A percentile compares a stretch with the other conserved stretches of the same genome.
These are phyloP conservation scores for Juglanconis oblonga DNA, from an alignment of 2,329 filamentous ascomycete species.

Conservation along the genomic window DNA sequence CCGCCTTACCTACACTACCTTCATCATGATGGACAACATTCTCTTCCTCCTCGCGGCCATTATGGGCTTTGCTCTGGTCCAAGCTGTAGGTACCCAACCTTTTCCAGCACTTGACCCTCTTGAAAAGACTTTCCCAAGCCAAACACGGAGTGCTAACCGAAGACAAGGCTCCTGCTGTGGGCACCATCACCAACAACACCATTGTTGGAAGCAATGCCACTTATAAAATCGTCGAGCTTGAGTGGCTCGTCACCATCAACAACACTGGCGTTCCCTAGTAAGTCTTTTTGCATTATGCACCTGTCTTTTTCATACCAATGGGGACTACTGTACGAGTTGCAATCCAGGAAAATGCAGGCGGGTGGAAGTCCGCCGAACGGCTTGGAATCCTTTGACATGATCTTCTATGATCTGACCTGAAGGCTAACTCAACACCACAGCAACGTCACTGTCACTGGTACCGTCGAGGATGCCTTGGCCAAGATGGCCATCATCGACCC, in stretches of 20 bases:
- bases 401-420: too few species aligned
- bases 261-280: conserved; percentile 1
- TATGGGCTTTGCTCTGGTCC: not conserved
- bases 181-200: not conserved
- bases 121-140: not conserved
- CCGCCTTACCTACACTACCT: too few species aligned
- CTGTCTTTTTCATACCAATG: too few species aligned
- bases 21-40: too few species aligned
- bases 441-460: not conserved
- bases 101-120: not conserved
- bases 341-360: too few species aligned
- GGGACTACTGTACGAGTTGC: too few species aligned
- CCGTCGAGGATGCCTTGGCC: not conserved
- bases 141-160: not conserved
- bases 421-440: not conserved
- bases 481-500: not conserved
- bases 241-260: conserved; percentile 1
- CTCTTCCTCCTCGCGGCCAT: not conserved
- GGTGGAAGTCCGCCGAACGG: too few species aligned
- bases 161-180: not conserved
- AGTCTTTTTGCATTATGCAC: not conserved
- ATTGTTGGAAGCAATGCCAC: not conserved
- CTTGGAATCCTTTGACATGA: too few species aligned
- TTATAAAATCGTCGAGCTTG: not conserved
- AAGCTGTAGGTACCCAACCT: not conserved